Base-by-base conservation (phyloP, 1,139 yeast species). In the Geotrichum aggregatum region DNA sequence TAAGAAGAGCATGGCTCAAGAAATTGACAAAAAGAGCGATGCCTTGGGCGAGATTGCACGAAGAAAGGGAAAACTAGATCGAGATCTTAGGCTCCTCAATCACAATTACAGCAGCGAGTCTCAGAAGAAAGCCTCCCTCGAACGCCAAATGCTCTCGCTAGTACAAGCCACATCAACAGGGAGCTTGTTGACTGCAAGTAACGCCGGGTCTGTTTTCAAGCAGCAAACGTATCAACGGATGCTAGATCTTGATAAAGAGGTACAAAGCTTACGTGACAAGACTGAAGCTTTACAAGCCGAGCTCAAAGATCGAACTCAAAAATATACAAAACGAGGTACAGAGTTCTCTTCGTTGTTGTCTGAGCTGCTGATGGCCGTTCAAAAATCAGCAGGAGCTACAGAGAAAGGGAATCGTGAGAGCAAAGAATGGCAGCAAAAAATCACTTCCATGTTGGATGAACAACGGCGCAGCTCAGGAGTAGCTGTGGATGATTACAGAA, bases 241-340 rank as follows among this genome's bases (percentile, higher is more conserved):
- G 49, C 43, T 53, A 3, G 56, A 53, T 28, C 50, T 53, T 2
- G 52, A 50, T n/a, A 47, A 46, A 30, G 56, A 53, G n/a, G 47
- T 46, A n/a, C 46, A 42, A 26, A 34, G 13, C 16, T 22, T 35
- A 13, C 52, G 48, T 3, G 47, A 41, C 6, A 41, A 46, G 24
- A 18, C 44, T 18, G 35, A 45, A 16, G 36, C 30, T 4, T 36
- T 43, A 16, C 52, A 52, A 21, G n/a, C 21, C 11, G 54, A 48
- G 1, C 28, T 48, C 21, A 19, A 33, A 22, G 26, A 16, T 3
- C 39, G 44, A 21, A 38, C 34, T 16, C 52, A 47, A n/a, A 51
- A 47, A 39, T 39, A 14, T 24, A 24, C 36, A 30, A 42, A 39
- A 36, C 49, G 49, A 7, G 47, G 52, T 14, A 16, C 49, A 3